These are phyloP conservation scores for Trichoderma cornu-damae DNA, from an alignment of 2,329 filamentous ascomycete species.

Conservation along the genomic window DNA sequence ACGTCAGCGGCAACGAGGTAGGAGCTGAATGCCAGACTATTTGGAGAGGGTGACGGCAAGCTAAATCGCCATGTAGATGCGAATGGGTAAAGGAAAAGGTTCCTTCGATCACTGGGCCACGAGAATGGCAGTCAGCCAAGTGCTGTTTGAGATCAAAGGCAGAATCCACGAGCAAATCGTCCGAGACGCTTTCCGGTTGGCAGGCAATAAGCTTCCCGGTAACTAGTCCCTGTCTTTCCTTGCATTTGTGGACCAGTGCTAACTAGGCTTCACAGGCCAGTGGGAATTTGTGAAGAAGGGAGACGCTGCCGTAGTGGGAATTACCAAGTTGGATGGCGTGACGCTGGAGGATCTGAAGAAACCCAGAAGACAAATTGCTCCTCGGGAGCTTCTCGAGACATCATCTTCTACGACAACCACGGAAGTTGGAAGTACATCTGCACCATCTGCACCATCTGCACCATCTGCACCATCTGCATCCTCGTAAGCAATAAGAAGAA, in stretches of 20 bases:
- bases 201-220: slow-evolving; percentile 93
- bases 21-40: slow-evolving; percentile 25
- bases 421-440: slow-evolving; percentile 31
- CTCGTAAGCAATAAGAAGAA: slow-evolving; percentile 20
- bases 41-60: background rate
- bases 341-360: slow-evolving; percentile 79
- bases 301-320: slow-evolving; percentile 81
- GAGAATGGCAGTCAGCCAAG: slow-evolving; percentile 81
- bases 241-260: slow-evolving; percentile 15
- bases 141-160: slow-evolving; percentile 89
- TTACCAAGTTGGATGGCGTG: slow-evolving; percentile 83
- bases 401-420: slow-evolving; percentile 32
- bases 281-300: slow-evolving; percentile 95
- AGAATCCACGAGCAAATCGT: slow-evolving; percentile 92
- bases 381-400: slow-evolving; percentile 35
- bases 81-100: slow-evolving; percentile 99
- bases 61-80: slow-evolving; percentile 48
- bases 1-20: slow-evolving; percentile 88
- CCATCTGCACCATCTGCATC: slow-evolving; percentile 32
- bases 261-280: slow-evolving; percentile 49
- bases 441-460: slow-evolving; percentile 30
- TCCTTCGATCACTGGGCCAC: slow-evolving; percentile 95
- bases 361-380: slow-evolving; percentile 63
- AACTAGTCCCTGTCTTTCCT: slow-evolving; percentile 31
- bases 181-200: slow-evolving; percentile 86